Conservation (phyloP, 1,284 basidiomycete species). For the Naganishia liquefaciens region DNA sequence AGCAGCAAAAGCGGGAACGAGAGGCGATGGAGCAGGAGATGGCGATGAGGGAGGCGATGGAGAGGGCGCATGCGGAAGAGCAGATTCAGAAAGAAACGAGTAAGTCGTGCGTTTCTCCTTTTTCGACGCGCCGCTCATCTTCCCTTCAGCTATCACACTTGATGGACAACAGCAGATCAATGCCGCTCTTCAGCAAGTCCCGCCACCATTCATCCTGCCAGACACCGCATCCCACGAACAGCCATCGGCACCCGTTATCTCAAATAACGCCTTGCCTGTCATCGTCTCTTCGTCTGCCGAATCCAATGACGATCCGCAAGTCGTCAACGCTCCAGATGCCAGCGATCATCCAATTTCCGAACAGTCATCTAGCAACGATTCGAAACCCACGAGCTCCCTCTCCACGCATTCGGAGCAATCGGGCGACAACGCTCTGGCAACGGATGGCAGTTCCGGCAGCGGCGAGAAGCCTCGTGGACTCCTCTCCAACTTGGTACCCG, state of each 20-base stretch:
- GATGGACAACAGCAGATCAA: not conserved
- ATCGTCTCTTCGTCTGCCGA: slow-evolving; percentile 26
- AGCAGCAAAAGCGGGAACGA: slow-evolving; percentile 6
- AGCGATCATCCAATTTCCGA: not conserved
- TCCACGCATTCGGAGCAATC: not conserved
- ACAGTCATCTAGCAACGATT: slow-evolving; percentile 2
- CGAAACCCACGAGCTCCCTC: not conserved
- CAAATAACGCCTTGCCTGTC: slow-evolving; percentile 8
- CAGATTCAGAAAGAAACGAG: slow-evolving; percentile 6
- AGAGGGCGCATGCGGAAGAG: not conserved
- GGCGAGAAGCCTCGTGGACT: slow-evolving; percentile 6
- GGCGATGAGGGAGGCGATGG: slow-evolving; percentile 1
- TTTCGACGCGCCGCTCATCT: not conserved
- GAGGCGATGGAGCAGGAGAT: not conserved
- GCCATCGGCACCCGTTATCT: not conserved
- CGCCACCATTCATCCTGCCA: slow-evolving; percentile 12
- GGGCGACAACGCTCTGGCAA: not conserved
- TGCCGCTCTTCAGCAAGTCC: slow-evolving; percentile 5
- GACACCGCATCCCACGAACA: not conserved
- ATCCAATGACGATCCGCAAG: slow-evolving; percentile 11
- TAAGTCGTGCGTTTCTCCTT: not conserved
- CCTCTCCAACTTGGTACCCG: slow-evolving; percentile 15
- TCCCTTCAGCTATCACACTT: slow-evolving; percentile 19
- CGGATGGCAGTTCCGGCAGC: not conserved
- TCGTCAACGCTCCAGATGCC: slow-evolving; percentile 10